phyloP scores from a whole-genome alignment of 2,329 filamentous ascomycete species.

The Nigrospora sphaerica region DNA sequence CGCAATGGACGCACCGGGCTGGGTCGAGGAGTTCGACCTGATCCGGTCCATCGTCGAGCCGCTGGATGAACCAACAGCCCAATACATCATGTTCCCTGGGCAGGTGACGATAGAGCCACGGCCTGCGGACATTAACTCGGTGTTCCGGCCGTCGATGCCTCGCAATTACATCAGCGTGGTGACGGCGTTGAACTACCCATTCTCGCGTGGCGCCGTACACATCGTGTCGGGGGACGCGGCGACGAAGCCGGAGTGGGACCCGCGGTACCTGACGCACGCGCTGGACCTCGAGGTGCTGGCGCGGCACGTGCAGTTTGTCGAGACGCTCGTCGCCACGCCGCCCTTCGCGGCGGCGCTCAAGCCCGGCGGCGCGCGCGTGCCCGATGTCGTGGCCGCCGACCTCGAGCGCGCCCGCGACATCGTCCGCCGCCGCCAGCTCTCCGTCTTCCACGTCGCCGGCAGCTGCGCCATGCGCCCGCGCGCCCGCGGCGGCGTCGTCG shows the following conservation, averaged over 20 bases:
- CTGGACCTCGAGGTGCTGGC: constrained; percentile 48
- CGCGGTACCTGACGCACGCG: constrained; percentile 48
- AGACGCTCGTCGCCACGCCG: constrained; percentile 23
- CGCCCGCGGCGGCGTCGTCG: constrained; percentile 9
- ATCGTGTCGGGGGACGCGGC: constrained; percentile 36
- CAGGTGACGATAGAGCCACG: constrained; percentile 19
- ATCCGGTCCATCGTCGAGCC: constrained; percentile 20
- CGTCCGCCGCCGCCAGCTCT: constrained; percentile 25
- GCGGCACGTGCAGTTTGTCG: constrained; percentile 35
- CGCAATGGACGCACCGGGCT: constrained; percentile 1
- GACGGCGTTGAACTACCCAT: constrained; percentile 53
- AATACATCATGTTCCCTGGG: constrained; percentile 13
- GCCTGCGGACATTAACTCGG: constrained; percentile 19
- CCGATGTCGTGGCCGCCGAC: constrained; percentile 19
- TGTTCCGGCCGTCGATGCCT: constrained; percentile 17
- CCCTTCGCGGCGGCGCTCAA: constrained; percentile 33
- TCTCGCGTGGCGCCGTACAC: constrained; percentile 53
- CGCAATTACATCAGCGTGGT: constrained; percentile 49
- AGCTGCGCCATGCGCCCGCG: constrained; percentile 26
- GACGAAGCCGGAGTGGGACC: constrained; percentile 43
- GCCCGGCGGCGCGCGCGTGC: constrained; percentile 27
- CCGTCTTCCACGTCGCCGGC: constrained; percentile 39
- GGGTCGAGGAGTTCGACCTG: constrained; percentile 9
- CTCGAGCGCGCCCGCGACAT: constrained; percentile 28
- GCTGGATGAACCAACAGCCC: constrained; percentile 1